Conservation (phyloP, 2,329 filamentous ascomycete genomes). For the Clonostachys rhizophaga region DNA sequence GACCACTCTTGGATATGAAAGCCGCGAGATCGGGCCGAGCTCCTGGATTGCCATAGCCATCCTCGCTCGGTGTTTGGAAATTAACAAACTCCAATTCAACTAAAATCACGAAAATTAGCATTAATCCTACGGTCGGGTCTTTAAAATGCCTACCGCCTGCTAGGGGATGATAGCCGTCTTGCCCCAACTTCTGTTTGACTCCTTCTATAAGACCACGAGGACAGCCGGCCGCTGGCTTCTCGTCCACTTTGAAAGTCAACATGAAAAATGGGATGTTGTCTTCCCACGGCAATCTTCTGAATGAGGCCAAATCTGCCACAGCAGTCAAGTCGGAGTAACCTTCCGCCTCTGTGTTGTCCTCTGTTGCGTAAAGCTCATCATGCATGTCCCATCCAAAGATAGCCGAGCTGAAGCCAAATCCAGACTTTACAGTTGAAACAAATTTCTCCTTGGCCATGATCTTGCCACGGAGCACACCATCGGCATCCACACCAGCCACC, state of each 20-base stretch:
- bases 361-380: constrained; percentile 71
- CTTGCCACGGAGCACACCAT: constrained; percentile 74
- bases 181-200: constrained; percentile 54
- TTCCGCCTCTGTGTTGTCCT: constrained; percentile 75
- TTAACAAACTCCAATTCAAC: constrained; percentile 72
- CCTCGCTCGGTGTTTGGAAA: constrained; percentile 22
- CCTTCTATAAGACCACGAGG: constrained; percentile 63
- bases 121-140: too few species aligned
- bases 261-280: constrained; percentile 72
- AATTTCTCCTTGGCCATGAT: constrained; percentile 82
- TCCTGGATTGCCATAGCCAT: constrained; percentile 19
- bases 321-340: constrained; percentile 75
- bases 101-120: constrained; percentile 20
- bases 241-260: constrained; percentile 68
- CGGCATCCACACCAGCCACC: constrained; percentile 71
- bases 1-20: constrained; percentile 62
- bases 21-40: constrained; percentile 57
- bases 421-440: constrained; percentile 64
- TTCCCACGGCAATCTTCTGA: constrained; percentile 76
- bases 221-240: constrained; percentile 65
- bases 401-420: constrained; percentile 81
- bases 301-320: constrained; percentile 65
- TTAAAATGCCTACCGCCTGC: constrained; percentile 58
- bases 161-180: constrained; percentile 64
- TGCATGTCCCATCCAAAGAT: constrained; percentile 90